Evolutionary conservation across 257 asterid species (phyloP).

Genomic region (Capsicum baccatum): DNA sequence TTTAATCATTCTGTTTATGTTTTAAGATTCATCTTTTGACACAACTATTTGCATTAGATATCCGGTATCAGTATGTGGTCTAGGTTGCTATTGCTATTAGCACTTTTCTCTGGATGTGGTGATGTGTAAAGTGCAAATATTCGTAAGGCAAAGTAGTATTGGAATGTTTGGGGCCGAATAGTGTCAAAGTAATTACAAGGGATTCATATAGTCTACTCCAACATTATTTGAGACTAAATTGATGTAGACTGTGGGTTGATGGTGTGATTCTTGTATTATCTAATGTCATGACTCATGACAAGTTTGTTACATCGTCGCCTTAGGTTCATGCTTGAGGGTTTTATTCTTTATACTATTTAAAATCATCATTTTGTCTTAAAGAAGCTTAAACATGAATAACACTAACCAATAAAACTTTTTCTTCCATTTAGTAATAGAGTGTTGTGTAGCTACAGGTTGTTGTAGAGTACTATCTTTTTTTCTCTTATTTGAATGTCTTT

Average conservation of each 20-base stretch:
- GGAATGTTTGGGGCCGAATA: neutral
- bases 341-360: neutral
- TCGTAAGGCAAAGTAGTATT: neutral
- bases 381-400: neutral
- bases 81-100: neutral
- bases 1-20: slow-evolving; percentile 6
- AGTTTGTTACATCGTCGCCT: slow-evolving; percentile 1
- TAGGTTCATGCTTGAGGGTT: neutral
- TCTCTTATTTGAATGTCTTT: neutral
- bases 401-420: neutral
- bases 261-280: slow-evolving; percentile 6
- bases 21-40: slow-evolving; percentile 14
- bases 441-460: neutral
- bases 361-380: neutral
- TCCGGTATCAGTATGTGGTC: neutral
- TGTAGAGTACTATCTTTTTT: neutral
- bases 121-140: neutral
- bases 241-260: neutral
- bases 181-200: slow-evolving; percentile 3
- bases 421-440: neutral
- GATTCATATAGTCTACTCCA: neutral
- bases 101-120: slow-evolving; percentile 4
- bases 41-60: neutral
- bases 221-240: neutral
- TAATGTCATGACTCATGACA: neutral